phyloP scores from a whole-genome alignment of 225 moss, liverwort and hornwort genomes.

The Rhytidiadelphus loreus region DNA sequence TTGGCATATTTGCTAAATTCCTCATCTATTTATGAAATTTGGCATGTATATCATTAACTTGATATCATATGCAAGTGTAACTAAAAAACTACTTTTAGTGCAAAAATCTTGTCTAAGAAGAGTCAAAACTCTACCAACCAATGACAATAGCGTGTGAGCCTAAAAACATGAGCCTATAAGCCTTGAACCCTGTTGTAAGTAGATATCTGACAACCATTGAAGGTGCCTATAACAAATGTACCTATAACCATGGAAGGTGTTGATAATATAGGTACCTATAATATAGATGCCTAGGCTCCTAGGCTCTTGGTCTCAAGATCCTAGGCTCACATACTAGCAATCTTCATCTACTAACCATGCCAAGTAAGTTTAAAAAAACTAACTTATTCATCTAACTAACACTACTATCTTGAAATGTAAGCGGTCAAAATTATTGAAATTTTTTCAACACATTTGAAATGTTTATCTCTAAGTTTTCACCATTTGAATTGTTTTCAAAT shows the following conservation, averaged over 20 bases:
- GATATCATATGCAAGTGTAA: not conserved
- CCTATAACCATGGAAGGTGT: no score
- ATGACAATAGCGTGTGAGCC: no score
- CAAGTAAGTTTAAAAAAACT: not conserved
- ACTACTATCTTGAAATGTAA: not conserved
- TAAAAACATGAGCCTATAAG: no score
- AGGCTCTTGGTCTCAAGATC: no score
- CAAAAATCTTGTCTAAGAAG: not conserved
- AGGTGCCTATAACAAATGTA: no score
- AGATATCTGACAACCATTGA: no score
- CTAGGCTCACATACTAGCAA: no score
- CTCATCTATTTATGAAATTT: not conserved
- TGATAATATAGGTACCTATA: no score
- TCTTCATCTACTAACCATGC: not conserved
- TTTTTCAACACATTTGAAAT: not conserved
- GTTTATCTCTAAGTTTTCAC: not conserved
- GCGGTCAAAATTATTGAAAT: not conserved
- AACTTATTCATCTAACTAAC: not conserved
- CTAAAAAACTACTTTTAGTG: not conserved
- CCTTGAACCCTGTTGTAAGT: no score
- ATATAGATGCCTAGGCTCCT: no score
- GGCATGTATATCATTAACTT: not conserved
- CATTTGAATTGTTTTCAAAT: not conserved
- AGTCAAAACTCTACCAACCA: not conserved
- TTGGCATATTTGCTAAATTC: not conserved